A percentile compares a stretch with the other conserved stretches of the same genome.
phyloP scores from a whole-genome alignment of 2,329 filamentous ascomycete species.

The Hymenoscyphus repandus region DNA sequence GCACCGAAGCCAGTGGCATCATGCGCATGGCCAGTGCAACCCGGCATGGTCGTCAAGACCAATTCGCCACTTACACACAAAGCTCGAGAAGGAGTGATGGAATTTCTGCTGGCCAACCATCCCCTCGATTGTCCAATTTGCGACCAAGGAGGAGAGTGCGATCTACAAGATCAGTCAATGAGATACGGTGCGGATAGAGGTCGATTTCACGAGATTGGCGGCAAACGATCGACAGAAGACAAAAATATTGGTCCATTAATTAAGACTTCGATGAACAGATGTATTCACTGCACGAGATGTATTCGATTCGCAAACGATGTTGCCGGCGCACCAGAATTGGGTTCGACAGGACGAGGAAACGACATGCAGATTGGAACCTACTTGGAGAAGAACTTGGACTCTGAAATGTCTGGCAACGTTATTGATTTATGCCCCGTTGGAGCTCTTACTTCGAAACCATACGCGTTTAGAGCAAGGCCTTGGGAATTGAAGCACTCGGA shows the following conservation, averaged over 20 bases:
- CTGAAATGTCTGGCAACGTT: conserved; percentile 93
- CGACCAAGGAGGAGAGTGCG: conserved; percentile 98
- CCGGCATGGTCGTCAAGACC: conserved; percentile 98
- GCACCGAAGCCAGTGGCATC: conserved; percentile 96
- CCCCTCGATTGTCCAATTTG: conserved; percentile 95
- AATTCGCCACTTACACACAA: conserved; percentile 96
- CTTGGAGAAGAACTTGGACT: conserved; percentile 87
- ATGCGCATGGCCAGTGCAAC: conserved; percentile 97
- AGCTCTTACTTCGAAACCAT: conserved; percentile 93
- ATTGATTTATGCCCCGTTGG: conserved; percentile 98
- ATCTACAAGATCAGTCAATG: conserved; percentile 99
- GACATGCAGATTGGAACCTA: conserved; percentile 98
- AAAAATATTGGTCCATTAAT: conserved; percentile 98
- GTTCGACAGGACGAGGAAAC: conserved; percentile 91
- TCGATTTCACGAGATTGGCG: conserved; percentile 90
- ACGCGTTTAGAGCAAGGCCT: conserved; percentile 91
- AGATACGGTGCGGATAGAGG: conserved; percentile 94
- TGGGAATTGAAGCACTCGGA: conserved; percentile 98
- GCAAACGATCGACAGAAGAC: conserved; percentile 97
- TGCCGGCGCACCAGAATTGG: conserved; percentile 90
- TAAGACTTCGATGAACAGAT: conserved; percentile 99
- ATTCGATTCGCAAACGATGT: conserved; percentile 97
- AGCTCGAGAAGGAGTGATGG: conserved; percentile 97
- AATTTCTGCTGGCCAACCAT: conserved; percentile 94
- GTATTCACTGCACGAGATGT: conserved; percentile 98